Percentiles rank a stretch among this genome's conserved stretches.
phyloP scores from a whole-genome alignment of 2,329 filamentous ascomycete genomes.

The Alternaria rosae region DNA sequence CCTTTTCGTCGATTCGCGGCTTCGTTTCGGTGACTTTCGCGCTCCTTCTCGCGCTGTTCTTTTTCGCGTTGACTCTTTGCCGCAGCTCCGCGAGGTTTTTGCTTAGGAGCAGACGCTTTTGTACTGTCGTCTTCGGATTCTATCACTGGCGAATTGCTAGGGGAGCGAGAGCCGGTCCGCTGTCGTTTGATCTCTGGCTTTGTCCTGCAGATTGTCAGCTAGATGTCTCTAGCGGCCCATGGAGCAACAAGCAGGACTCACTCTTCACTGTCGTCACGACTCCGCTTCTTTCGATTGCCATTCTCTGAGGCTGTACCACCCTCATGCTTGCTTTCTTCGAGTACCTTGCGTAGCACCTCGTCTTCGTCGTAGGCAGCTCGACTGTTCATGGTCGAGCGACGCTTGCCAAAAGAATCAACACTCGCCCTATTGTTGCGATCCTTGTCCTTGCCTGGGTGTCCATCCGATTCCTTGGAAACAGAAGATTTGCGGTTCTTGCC shows the following conservation, averaged over 20 bases:
- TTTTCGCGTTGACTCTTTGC: conserved; percentile 64
- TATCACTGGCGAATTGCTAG: conserved; percentile 59
- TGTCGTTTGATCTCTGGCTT: conserved; percentile 78
- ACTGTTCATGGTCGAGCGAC: conserved; percentile 97
- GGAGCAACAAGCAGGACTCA: conserved; percentile 60
- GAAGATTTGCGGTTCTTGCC: conserved; percentile 67
- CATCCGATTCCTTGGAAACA: conserved; percentile 67
- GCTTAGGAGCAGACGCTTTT: conserved; percentile 52
- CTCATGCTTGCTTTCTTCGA: conserved; percentile 94
- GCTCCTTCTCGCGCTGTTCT: conserved; percentile 69
- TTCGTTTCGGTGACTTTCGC: conserved; percentile 76
- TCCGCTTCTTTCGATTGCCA: conserved; percentile 76
- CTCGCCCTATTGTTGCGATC: conserved; percentile 63
- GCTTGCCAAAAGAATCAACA: conserved; percentile 72
- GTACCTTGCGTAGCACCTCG: conserved; percentile 83
- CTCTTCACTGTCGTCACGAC: conserved; percentile 93
- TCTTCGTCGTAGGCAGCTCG: conserved; percentile 96
- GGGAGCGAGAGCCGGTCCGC: conserved; percentile 68
- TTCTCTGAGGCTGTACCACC: conserved; percentile 64
- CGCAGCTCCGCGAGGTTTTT: conserved; percentile 57
- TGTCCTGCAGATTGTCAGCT: conserved; percentile 63
- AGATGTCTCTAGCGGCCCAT: conserved; percentile 1
- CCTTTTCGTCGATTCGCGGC: conserved; percentile 82
- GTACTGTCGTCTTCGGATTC: conserved; percentile 75
- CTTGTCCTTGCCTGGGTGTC: conserved; percentile 62